Evolutionary conservation across 2,329 filamentous ascomycete species (phyloP).

Genomic region (Stachybotrys chartarum): DNA sequence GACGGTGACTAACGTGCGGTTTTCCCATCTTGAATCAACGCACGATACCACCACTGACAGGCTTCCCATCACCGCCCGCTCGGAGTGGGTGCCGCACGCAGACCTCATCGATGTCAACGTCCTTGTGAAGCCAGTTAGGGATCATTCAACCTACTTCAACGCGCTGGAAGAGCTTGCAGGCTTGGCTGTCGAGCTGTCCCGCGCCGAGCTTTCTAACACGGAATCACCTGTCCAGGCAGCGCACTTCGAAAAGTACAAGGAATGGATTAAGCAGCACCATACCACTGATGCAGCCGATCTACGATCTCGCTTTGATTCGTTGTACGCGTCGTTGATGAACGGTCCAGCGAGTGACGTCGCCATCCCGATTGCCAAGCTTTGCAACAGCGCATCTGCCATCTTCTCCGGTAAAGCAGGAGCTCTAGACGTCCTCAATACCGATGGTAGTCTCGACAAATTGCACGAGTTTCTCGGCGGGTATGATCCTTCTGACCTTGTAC

Average conservation of each 20-base stretch:
- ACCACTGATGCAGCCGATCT: background rate
- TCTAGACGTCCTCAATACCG: constrained; percentile 21
- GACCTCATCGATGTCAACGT: constrained; percentile 18
- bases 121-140: constrained; percentile 11
- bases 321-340: background rate
- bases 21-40: constrained; percentile 13
- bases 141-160: constrained; percentile 4
- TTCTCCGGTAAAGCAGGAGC: constrained; percentile 10
- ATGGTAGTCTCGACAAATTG: constrained; percentile 19
- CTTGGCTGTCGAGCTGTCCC: constrained; percentile 15
- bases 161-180: constrained; percentile 21
- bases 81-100: constrained; percentile 21
- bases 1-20: constrained; percentile 11
- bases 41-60: constrained; percentile 8
- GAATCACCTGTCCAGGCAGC: background rate
- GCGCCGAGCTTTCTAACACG: background rate
- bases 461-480: constrained; percentile 16
- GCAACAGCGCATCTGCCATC: constrained; percentile 1
- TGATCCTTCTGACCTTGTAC: constrained; percentile 9
- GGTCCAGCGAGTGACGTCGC: background rate
- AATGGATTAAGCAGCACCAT: background rate
- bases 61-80: constrained; percentile 16
- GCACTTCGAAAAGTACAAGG: background rate
- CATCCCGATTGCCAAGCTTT: background rate
- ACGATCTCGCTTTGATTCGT: background rate